Base-by-base conservation (phyloP, 805 yeast species). In the Zygosaccharomyces bisporus region DNA sequence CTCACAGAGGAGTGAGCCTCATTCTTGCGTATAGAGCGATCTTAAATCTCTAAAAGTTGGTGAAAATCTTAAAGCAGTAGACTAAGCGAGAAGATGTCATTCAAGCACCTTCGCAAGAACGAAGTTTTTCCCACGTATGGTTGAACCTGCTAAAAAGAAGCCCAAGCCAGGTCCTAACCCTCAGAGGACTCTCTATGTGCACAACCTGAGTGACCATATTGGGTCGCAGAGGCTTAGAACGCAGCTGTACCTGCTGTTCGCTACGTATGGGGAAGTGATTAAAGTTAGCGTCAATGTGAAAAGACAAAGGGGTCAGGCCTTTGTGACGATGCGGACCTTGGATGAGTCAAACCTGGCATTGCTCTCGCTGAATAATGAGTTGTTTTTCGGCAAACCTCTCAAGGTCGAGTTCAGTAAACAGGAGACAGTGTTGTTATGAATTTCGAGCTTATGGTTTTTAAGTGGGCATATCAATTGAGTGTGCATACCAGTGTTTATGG, bases 231-330 rank as follows among this genome's bases (percentile, higher is more conserved):
- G 69, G 19, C 54, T 82, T 46, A 75, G 75, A 51, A 75, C 76
- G 42, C 76, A 75, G 51, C 63, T 85, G 9, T 82, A 76, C 54
- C 55, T 83, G 14, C 56, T 83, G 4, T 82, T 81, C 52, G 68
- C 81, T 10, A 74, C 80, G 0, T 82, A 72, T 59, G 89, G 88
- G 0, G 88, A 82, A 55, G 76, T 85, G 2, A 57, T 83, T 4
- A 74, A 76, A 8, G 69, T 85, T 8, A 61, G 70, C 38, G 58
- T 74, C 19, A 68, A 71, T 41, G 60, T 70, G 29, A 69, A 69
- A 43, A 72, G 68, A 45, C 63, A 72, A 51, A 67, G 86, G 44
- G 89, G 88, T 0, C 87, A 81, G 56, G 89, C 88, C 0, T 84
- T 82, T 67, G 61, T 83, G 2, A 66, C 76, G 1, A 71, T 80